Conservation (phyloP, 352 stramenopile species). For the Pythium vanterpoolii region DNA sequence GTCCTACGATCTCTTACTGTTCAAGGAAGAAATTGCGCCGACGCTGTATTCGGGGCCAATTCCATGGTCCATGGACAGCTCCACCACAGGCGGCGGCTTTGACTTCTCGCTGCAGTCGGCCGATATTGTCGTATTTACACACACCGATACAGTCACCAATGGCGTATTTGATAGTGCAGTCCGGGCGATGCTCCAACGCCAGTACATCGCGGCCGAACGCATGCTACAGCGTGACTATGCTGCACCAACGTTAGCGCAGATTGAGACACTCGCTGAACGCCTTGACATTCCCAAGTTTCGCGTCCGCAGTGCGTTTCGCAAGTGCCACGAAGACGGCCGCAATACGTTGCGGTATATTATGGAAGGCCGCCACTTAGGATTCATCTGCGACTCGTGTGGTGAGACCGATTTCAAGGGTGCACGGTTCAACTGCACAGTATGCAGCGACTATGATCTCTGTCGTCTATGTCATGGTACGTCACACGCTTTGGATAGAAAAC, state of each 20-base stretch:
- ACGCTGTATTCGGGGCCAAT: conserved; percentile 50
- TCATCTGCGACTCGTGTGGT: conserved; percentile 80
- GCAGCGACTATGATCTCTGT: conserved; percentile 80
- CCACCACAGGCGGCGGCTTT: conserved; percentile 15
- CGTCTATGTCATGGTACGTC: conserved; percentile 50
- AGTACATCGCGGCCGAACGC: conserved; percentile 38
- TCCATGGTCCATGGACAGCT: conserved; percentile 25
- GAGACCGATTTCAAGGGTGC: conserved; percentile 75
- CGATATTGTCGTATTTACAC: conserved; percentile 65
- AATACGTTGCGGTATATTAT: conserved; percentile 77
- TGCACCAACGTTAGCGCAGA: conserved; percentile 46
- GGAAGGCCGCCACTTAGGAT: conserved; percentile 74
- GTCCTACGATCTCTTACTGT: conserved; percentile 52
- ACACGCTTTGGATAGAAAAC: neutral
- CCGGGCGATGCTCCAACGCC: conserved; percentile 31
- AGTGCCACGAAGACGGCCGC: conserved; percentile 66
- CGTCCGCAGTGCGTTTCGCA: conserved; percentile 75
- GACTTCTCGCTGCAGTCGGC: conserved; percentile 32
- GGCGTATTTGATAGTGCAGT: conserved; percentile 26
- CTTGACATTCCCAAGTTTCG: conserved; percentile 81
- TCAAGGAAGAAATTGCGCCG: conserved; percentile 75
- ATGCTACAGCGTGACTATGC: conserved; percentile 27
- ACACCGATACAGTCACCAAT: conserved; percentile 19
- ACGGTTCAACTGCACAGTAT: conserved; percentile 72
- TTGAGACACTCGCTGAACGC: conserved; percentile 60